Percentiles rank a stretch among this genome's conserved stretches.
phyloP scores from a whole-genome alignment of 2,329 filamentous ascomycete species.

The Spiromastix sp. region DNA sequence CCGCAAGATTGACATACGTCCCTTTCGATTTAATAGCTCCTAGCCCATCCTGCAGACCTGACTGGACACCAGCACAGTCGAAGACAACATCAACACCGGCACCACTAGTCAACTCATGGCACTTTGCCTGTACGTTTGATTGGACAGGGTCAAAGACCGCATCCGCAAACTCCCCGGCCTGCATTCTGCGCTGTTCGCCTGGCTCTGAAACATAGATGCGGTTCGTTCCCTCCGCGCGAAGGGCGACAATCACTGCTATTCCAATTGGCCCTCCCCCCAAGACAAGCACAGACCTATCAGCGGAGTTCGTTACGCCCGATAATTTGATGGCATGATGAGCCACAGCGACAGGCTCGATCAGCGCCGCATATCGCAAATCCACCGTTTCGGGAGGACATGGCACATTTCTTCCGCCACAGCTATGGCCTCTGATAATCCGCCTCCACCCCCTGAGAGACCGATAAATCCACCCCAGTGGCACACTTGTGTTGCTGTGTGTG shows the following conservation, averaged over 20 bases:
- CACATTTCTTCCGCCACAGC: conserved; percentile 17
- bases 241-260: conserved; percentile 48
- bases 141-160: conserved; percentile 43
- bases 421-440: conserved; percentile 18
- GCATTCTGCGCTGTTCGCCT: conserved; percentile 39
- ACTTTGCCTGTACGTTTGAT: conserved; percentile 15
- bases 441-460: conserved; percentile 34
- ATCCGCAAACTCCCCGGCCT: conserved; percentile 46
- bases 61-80: conserved; percentile 24
- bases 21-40: conserved; percentile 20
- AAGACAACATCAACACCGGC: conserved; percentile 25
- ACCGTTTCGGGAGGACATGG: conserved; percentile 16
- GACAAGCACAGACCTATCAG: conserved; percentile 41
- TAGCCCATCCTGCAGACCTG: conserved; percentile 20
- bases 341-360: conserved; percentile 54
- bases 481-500: background rate
- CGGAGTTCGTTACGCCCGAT: conserved; percentile 30
- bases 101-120: conserved; percentile 18
- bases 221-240: conserved; percentile 42
- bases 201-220: conserved; percentile 50
- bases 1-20: conserved; percentile 23
- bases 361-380: conserved; percentile 29
- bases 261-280: conserved; percentile 55
- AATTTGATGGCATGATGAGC: conserved; percentile 53
- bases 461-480: conserved; percentile 28